These are phyloP conservation scores for Clavispora fructus DNA, from an alignment of 805 yeast genomes.

Conservation along the genomic window DNA sequence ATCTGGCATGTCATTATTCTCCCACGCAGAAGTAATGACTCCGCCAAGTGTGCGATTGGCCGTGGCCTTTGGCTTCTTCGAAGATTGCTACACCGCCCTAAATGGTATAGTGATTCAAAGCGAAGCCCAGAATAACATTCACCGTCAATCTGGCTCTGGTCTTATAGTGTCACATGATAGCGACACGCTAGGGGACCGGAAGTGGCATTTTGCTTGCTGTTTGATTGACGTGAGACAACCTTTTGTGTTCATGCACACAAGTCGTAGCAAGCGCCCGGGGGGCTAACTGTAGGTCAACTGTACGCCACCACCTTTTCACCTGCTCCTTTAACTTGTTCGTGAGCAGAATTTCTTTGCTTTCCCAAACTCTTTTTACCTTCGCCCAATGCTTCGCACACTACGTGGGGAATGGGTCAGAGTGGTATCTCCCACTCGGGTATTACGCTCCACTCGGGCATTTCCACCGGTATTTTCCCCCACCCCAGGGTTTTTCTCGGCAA, in stretches of 20 bases:
- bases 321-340: background rate
- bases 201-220: slow-evolving; percentile 16
- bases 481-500: background rate
- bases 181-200: slow-evolving; percentile 22
- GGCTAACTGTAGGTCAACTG: background rate
- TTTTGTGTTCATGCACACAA: background rate
- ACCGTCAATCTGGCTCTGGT: slow-evolving; percentile 17
- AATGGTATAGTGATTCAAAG: slow-evolving; percentile 31
- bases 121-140: slow-evolving; percentile 25
- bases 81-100: slow-evolving; percentile 25
- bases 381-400: background rate
- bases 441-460: too few species aligned
- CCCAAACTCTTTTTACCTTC: background rate
- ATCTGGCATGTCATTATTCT: background rate
- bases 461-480: too few species aligned
- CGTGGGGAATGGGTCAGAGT: background rate
- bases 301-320: background rate
- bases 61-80: slow-evolving; percentile 24
- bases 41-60: background rate
- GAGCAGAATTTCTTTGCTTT: background rate
- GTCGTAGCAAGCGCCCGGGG: background rate
- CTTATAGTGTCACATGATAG: slow-evolving; percentile 5
- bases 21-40: background rate
- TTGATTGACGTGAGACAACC: slow-evolving; percentile 29
- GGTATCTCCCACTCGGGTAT: too few species aligned